phyloP scores from a whole-genome alignment of 1,284 basidiomycete species.

The Cronartium quercuum region DNA sequence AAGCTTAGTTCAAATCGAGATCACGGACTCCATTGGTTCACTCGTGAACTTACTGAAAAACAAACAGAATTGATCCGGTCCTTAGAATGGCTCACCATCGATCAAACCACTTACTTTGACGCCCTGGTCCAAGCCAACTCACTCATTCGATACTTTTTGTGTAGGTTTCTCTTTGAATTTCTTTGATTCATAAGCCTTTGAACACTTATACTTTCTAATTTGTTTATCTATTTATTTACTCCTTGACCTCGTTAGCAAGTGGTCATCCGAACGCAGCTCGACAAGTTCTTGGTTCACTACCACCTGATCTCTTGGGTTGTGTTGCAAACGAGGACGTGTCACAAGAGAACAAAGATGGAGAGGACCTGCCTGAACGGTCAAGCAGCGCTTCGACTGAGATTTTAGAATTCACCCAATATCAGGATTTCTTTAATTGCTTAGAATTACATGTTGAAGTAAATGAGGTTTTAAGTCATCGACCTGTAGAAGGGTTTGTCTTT shows the following conservation, averaged over 20 bases:
- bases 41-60: slow-evolving; percentile 31
- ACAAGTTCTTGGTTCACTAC: slow-evolving; percentile 61
- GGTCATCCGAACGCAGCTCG: slow-evolving; percentile 69
- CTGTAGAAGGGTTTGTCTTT: slow-evolving; percentile 12
- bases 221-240: not conserved
- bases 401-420: slow-evolving; percentile 38
- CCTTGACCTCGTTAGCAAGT: slow-evolving; percentile 54
- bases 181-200: not conserved
- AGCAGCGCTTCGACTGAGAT: slow-evolving; percentile 24
- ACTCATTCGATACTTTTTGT: slow-evolving; percentile 76
- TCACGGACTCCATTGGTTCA: slow-evolving; percentile 24
- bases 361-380: not conserved
- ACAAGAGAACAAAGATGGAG: not conserved
- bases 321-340: slow-evolving; percentile 14
- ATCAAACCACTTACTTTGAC: slow-evolving; percentile 60
- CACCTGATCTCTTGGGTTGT: slow-evolving; percentile 57
- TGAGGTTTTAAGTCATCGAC: slow-evolving; percentile 34
- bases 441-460: slow-evolving; percentile 31
- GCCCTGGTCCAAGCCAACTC: slow-evolving; percentile 78
- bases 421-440: slow-evolving; percentile 35
- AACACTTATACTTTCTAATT: not conserved
- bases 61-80: slow-evolving; percentile 64
- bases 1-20: slow-evolving; percentile 7
- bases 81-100: slow-evolving; percentile 88
- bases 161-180: slow-evolving; percentile 51